Conservation (phyloP, 2,329 filamentous ascomycete species). For the Talaromyces piceae region DNA sequence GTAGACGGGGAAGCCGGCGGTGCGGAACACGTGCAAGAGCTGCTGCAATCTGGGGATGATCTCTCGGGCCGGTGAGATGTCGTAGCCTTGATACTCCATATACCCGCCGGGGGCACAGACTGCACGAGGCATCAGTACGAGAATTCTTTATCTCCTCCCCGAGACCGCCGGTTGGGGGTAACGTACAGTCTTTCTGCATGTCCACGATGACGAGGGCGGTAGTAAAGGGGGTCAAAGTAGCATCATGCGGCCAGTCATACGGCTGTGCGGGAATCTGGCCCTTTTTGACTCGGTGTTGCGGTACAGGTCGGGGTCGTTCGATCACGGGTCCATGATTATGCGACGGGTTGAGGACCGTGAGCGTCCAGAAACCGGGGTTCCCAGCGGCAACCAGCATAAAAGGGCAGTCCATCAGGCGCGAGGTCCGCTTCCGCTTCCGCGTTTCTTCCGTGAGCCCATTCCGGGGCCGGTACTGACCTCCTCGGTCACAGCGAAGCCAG, state of each 20-base stretch:
- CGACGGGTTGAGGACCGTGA: conserved; percentile 35
- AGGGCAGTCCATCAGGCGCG: conserved; percentile 38
- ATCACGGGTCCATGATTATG: conserved; percentile 38
- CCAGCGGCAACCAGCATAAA: conserved; percentile 39
- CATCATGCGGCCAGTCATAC: conserved; percentile 43
- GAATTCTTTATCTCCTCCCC: no score
- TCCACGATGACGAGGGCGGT: conserved; percentile 42
- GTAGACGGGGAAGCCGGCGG: conserved; percentile 36
- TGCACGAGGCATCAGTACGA: conserved; percentile 16
- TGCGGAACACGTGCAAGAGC: conserved; percentile 32
- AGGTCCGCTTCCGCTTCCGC: conserved; percentile 36
- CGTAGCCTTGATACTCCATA: conserved; percentile 39
- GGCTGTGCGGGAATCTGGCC: conserved; percentile 36
- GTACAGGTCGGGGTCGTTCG: conserved; percentile 34
- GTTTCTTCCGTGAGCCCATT: conserved; percentile 41
- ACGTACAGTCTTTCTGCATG: conserved; percentile 43
- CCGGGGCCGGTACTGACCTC: conserved; percentile 37
- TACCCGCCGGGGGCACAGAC: conserved; percentile 40
- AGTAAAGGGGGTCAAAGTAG: conserved; percentile 36
- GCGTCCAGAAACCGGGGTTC: conserved; percentile 37
- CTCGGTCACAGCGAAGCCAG: conserved; percentile 39
- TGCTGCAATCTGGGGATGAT: conserved; percentile 36
- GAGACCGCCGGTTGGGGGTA: background rate
- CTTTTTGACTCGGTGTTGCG: conserved; percentile 37
- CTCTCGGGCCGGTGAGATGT: conserved; percentile 32